Base-by-base conservation (phyloP, 2,329 filamentous ascomycete genomes). In the Ophiostoma sp. region DNA sequence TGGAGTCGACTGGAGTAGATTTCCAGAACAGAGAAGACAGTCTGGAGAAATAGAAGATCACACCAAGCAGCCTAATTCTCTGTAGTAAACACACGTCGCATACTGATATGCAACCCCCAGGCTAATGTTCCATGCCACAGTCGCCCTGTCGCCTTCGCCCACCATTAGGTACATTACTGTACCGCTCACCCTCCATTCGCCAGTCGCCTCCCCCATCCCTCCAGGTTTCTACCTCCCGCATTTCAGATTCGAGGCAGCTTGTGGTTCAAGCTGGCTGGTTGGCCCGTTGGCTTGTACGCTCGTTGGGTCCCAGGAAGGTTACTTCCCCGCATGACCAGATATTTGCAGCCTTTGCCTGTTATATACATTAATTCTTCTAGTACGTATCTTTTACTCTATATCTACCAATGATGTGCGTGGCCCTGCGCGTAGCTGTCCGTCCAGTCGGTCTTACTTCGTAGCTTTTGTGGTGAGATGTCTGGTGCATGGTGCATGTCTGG, bases 361-460 rank as follows among this genome's bases (percentile, higher is more conserved):
- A 10, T 41, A 10, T 41, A 10, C 39, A 3, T 15, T 15, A 41
- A 15, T 11, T 27, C 8, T 23, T 57, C 7, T 5, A 3, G 52
- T 57, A 31, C 10, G 39, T 41, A 41, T 41, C 15, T 10, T 4
- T 41, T 13, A 41, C 48, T 41, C 13, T 41, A 41, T 4, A 4
- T 57, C 52, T 27, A 23, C 52, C 52, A 57, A 27, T 57, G 4
- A 31, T 57, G 52, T 57, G 8, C 27, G 1, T 41, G 11, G n/a
- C 48, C 57, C 27, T 23, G 17, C 36, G 57, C 13, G 33, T 31
- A 33, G 33, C 60, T 39, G 35, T 62, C 52, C 31, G 27, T n/a
- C n/a, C 52, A 57, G 41, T 72, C 72, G 72, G 72, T 64, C 71
- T 66, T 72, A 71, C 71, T 62, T 73, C 71, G 72, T 70, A 70